A percentile compares a stretch with the other conserved stretches of the same genome.
phyloP scores from a whole-genome alignment of 768 basidiomycete species.

The Hemileccinum impolitum region DNA sequence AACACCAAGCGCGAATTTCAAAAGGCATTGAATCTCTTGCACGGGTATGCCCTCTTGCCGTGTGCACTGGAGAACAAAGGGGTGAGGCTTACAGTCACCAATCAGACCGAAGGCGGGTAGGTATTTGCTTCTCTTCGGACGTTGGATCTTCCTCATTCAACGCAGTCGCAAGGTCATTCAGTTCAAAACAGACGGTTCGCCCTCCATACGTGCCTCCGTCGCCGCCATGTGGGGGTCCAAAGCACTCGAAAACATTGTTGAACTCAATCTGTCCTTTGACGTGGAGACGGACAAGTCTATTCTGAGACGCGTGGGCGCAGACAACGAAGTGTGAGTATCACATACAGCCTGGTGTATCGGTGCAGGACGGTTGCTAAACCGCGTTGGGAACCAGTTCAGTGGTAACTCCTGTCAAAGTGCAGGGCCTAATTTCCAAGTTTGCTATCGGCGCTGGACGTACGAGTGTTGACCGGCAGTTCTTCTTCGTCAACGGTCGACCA shows the following conservation, averaged over 20 bases:
- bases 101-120: slow-evolving; percentile 68
- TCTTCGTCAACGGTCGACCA: slow-evolving; percentile 90
- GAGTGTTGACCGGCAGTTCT: slow-evolving; percentile 84
- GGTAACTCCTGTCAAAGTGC: slow-evolving; percentile 50
- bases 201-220: slow-evolving; percentile 60
- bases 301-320: slow-evolving; percentile 18
- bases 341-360: neutral
- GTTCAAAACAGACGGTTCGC: slow-evolving; percentile 67
- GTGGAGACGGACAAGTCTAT: slow-evolving; percentile 59
- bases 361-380: neutral
- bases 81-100: slow-evolving; percentile 71
- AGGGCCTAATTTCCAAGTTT: slow-evolving; percentile 85
- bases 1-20: slow-evolving; percentile 87
- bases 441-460: slow-evolving; percentile 68
- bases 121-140: slow-evolving; percentile 19
- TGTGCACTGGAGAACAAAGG: slow-evolving; percentile 56
- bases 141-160: slow-evolving; percentile 2
- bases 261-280: slow-evolving; percentile 65
- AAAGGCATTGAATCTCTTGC: slow-evolving; percentile 77
- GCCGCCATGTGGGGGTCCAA: slow-evolving; percentile 84
- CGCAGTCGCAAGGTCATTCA: slow-evolving; percentile 61
- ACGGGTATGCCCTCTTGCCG: slow-evolving; percentile 87
- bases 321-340: slow-evolving; percentile 20
- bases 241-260: slow-evolving; percentile 67
- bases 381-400: slow-evolving; percentile 10